phyloP scores from a whole-genome alignment of 2,329 filamentous ascomycete genomes.

The Venturia oleaginea region DNA sequence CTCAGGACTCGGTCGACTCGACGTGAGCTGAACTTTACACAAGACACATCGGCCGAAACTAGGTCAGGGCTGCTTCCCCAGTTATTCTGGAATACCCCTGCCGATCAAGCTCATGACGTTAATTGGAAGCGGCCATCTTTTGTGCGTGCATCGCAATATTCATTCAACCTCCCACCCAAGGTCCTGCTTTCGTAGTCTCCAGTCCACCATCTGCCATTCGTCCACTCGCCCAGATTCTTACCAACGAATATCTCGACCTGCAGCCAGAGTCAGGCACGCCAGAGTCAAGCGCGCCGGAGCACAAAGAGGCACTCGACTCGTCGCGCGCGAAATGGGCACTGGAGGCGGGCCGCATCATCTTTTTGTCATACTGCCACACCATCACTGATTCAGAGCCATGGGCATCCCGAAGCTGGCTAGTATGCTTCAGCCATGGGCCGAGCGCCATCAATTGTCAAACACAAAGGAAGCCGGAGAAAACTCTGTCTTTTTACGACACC shows the following conservation, averaged over 20 bases:
- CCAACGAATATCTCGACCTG: background rate
- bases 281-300: background rate
- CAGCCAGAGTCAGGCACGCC: background rate
- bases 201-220: background rate
- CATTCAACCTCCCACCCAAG: background rate
- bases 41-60: background rate
- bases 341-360: background rate
- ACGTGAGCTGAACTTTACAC: background rate
- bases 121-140: background rate
- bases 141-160: background rate
- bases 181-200: too few relatives aligned
- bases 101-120: background rate
- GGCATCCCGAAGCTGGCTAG: conserved; percentile 1
- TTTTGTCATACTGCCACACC: background rate
- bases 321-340: background rate
- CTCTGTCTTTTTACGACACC: background rate
- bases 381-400: background rate
- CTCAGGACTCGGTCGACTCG: background rate
- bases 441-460: background rate
- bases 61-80: background rate
- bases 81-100: background rate
- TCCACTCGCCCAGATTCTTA: background rate
- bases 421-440: background rate
- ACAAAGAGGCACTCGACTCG: background rate
- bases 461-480: background rate